A percentile compares a stretch with the other conserved stretches of the same genome.
Evolutionary conservation across 169 alveolate species (phyloP).

Genomic region (Theileria orientalis): DNA sequence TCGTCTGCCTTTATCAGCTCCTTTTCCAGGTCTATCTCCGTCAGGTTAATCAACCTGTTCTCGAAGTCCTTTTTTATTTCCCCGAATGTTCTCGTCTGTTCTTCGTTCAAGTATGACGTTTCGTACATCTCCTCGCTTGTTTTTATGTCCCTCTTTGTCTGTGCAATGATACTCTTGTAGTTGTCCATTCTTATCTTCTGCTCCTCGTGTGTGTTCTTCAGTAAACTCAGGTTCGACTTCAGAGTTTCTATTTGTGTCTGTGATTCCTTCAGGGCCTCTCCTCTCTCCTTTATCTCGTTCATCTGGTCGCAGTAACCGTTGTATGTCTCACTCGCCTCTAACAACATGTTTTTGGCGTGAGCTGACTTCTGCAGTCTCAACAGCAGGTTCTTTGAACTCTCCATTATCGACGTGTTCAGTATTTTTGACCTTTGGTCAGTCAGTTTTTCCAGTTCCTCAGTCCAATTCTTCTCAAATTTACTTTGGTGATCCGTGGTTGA

Average conservation of each 20-base stretch:
- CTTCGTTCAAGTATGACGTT: background rate
- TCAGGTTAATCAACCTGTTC: constrained; percentile 27
- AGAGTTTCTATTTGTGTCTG: constrained; percentile 33
- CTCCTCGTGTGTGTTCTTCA: constrained; percentile 33
- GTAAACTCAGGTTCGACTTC: constrained; percentile 32
- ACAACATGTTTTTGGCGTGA: constrained; percentile 18
- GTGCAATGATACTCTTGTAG: constrained; percentile 35
- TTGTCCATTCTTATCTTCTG: constrained; percentile 49
- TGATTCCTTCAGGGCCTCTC: constrained; percentile 21
- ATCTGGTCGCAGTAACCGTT: constrained; percentile 8
- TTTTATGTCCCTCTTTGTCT: constrained; percentile 23
- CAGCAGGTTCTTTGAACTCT: constrained; percentile 1
- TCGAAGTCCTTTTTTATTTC: constrained; percentile 37
- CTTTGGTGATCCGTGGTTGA: constrained; percentile 11
- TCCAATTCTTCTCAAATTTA: constrained; percentile 36
- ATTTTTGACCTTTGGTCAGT: constrained; percentile 19
- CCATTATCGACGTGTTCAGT: constrained; percentile 20
- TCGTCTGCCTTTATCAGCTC: constrained; percentile 65
- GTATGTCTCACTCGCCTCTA: constrained; percentile 39
- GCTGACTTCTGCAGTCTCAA: constrained; percentile 56
- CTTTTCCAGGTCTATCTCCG: constrained; percentile 55
- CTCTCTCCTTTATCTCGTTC: constrained; percentile 28
- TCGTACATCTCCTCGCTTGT: background rate
- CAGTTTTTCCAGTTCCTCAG: constrained; percentile 45
- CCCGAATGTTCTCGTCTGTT: background rate